Evolutionary conservation across 768 basidiomycete species (phyloP).

Genomic region (Butyriboletus loyo): DNA sequence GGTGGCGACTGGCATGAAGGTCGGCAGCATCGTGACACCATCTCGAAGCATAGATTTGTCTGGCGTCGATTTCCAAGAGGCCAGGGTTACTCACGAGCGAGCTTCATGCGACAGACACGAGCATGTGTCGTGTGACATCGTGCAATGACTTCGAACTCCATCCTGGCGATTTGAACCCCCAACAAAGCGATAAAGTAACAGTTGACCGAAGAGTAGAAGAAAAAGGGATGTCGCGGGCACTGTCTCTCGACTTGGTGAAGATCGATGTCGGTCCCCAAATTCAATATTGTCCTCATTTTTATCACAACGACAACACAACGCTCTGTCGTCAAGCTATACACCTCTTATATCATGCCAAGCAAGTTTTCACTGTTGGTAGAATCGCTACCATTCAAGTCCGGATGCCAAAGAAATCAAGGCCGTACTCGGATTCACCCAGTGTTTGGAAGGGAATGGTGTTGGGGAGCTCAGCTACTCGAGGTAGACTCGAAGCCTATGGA

Average conservation of each 20-base stretch:
- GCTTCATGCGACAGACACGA: conserved; percentile 79
- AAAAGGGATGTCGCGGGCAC: background rate
- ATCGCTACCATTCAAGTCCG: too few relatives aligned
- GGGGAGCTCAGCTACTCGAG: too few relatives aligned
- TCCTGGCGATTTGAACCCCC: conserved; percentile 22
- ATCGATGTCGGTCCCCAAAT: background rate
- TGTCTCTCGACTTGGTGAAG: background rate
- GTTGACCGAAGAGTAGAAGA: background rate
- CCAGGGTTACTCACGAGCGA: conserved; percentile 56
- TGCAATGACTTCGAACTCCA: conserved; percentile 83
- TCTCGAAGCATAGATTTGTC: conserved; percentile 40
- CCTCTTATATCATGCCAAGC: background rate
- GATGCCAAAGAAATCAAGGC: too few relatives aligned
- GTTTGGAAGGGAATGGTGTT: too few relatives aligned
- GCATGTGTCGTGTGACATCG: conserved; percentile 80
- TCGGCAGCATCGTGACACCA: conserved; percentile 78
- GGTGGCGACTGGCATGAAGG: conserved; percentile 93
- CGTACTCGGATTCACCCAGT: too few relatives aligned
- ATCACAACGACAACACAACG: background rate
- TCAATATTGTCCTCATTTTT: background rate
- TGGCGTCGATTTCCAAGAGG: conserved; percentile 1
- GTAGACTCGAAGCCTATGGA: too few relatives aligned
- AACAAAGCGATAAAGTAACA: background rate
- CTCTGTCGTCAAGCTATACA: background rate
- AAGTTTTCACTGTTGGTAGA: too few relatives aligned